Conservation (phyloP, 768 basidiomycete genomes). For the Xanthoconium purpureum region DNA sequence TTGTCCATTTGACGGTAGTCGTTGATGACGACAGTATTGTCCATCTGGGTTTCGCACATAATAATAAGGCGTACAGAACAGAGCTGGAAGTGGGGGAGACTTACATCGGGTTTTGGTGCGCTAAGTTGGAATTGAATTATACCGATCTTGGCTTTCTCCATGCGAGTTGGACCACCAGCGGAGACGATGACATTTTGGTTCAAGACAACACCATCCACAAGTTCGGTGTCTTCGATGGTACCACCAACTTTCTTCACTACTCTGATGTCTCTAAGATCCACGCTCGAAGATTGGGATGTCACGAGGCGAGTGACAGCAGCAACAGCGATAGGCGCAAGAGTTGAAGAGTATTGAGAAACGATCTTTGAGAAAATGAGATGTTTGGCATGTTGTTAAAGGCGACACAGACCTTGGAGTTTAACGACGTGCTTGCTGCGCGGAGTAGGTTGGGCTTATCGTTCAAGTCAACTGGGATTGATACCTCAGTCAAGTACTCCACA, state of each 20-base stretch:
- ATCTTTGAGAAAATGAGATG: conserved; percentile 53
- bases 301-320: conserved; percentile 89
- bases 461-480: conserved; percentile 89
- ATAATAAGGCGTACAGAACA: background rate
- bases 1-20: conserved; percentile 99
- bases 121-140: conserved; percentile 98
- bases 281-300: conserved; percentile 86
- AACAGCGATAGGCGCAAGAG: conserved; percentile 98
- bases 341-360: conserved; percentile 98
- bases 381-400: background rate
- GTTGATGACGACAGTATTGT: conserved; percentile 98
- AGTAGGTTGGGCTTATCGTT: conserved; percentile 81
- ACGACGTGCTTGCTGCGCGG: conserved; percentile 89
- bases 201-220: conserved; percentile 94
- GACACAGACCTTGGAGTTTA: conserved; percentile 84
- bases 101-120: conserved; percentile 94
- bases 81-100: conserved; percentile 24
- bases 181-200: conserved; percentile 91
- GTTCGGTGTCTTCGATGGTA: conserved; percentile 97
- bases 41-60: conserved; percentile 65
- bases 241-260: conserved; percentile 98
- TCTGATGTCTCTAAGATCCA: conserved; percentile 94
- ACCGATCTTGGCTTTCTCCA: conserved; percentile 98
- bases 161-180: conserved; percentile 89
- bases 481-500: conserved; percentile 90